These are phyloP conservation scores for Tylopilus plumbeoviolaceoides DNA, from an alignment of 768 basidiomycete species.

Conservation along the genomic window DNA sequence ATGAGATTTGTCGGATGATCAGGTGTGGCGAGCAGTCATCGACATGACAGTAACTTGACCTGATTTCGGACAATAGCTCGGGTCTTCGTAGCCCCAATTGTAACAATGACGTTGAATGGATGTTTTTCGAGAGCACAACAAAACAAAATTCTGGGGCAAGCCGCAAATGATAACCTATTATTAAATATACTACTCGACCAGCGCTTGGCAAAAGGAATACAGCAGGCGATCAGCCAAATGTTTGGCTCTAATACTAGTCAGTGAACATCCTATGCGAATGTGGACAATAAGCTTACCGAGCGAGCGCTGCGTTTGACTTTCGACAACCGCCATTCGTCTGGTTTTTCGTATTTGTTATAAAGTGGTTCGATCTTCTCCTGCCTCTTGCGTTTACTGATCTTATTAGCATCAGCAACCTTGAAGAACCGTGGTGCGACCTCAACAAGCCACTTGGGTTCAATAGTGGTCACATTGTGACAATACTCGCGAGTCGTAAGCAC, in stretches of 20 bases:
- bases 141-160: not conserved
- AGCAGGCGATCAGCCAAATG: conserved; percentile 60
- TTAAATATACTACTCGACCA: conserved; percentile 11
- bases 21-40: not conserved
- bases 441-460: conserved; percentile 98
- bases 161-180: conserved; percentile 1
- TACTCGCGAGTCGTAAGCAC: conserved; percentile 96
- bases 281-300: conserved; percentile 46
- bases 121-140: not conserved
- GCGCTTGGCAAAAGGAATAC: not conserved
- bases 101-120: not conserved
- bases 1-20: conserved; percentile 76
- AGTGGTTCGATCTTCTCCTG: conserved; percentile 97
- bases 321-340: conserved; percentile 91
- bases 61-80: no score
- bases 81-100: not conserved
- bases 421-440: conserved; percentile 99
- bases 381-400: conserved; percentile 94
- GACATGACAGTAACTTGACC: no score
- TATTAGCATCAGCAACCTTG: conserved; percentile 96
- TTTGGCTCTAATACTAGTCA: conserved; percentile 63
- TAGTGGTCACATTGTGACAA: conserved; percentile 87
- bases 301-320: conserved; percentile 90
- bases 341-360: conserved; percentile 93
- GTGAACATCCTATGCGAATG: not conserved